A percentile compares a stretch with the other conserved stretches of the same genome.
phyloP scores from a whole-genome alignment of 1,284 basidiomycete species.

The Trametes hirsuta region DNA sequence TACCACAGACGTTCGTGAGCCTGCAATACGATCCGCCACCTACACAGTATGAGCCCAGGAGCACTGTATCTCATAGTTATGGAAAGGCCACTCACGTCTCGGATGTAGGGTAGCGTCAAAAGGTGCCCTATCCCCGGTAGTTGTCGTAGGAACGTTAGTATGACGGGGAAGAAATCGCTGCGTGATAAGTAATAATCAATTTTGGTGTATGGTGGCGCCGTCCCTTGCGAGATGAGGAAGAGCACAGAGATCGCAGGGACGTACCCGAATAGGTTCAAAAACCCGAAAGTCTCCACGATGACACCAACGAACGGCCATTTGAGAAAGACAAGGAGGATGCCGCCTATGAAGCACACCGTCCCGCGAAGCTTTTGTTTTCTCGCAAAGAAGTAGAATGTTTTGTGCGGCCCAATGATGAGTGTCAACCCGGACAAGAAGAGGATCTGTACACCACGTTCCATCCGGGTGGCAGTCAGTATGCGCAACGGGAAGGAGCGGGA shows the following conservation, averaged over 20 bases:
- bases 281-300: conserved; percentile 93
- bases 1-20: conserved; percentile 77
- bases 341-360: conserved; percentile 90
- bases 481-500: background rate
- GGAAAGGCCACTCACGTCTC: conserved; percentile 53
- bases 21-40: conserved; percentile 75
- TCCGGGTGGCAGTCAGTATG: background rate
- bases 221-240: conserved; percentile 14
- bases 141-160: conserved; percentile 94
- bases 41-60: conserved; percentile 30
- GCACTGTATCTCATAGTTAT: background rate
- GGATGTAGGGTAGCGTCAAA: conserved; percentile 85
- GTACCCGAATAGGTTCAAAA: conserved; percentile 97
- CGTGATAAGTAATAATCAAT: background rate
- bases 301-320: conserved; percentile 96
- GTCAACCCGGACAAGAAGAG: conserved; percentile 92
- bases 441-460: conserved; percentile 53
- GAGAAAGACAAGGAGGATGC: conserved; percentile 85
- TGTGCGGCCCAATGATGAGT: conserved; percentile 93
- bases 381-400: conserved; percentile 99
- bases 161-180: conserved; percentile 99
- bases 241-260: conserved; percentile 35
- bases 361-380: conserved; percentile 95
- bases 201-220: too few species aligned
- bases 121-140: conserved; percentile 90